These are phyloP conservation scores for Colletotrichum sublineola DNA, from an alignment of 2,329 filamentous ascomycete species.

Conservation along the genomic window DNA sequence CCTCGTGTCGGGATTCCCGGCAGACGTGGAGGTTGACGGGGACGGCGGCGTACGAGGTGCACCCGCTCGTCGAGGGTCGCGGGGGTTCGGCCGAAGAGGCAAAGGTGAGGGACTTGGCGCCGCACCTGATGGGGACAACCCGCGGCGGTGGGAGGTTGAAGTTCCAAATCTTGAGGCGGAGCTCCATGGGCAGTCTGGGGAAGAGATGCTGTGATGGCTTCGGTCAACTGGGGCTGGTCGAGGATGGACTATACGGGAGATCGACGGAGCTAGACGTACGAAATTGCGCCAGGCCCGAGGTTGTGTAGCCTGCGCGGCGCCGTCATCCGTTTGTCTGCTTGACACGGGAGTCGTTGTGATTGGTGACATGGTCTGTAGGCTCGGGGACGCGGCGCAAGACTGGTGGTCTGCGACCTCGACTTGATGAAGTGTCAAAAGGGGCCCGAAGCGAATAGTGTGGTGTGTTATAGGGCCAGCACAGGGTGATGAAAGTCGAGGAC, in stretches of 20 bases:
- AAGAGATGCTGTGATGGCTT: conserved; percentile 55
- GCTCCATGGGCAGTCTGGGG: conserved; percentile 58
- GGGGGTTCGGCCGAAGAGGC: conserved; percentile 18
- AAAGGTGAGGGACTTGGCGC: conserved; percentile 49
- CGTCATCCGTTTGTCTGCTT: conserved; percentile 5
- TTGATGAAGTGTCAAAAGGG: neutral
- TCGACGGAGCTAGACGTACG: conserved; percentile 41
- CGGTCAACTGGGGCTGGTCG: conserved; percentile 20
- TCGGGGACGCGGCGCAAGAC: neutral
- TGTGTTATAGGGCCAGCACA: conserved; percentile 28
- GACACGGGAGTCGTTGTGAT: conserved; percentile 7
- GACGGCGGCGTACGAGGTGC: conserved; percentile 57
- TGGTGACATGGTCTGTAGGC: conserved; percentile 27
- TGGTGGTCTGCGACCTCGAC: conserved; percentile 11
- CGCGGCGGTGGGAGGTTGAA: conserved; percentile 58
- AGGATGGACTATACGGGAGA: conserved; percentile 19
- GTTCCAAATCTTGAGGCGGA: conserved; percentile 63
- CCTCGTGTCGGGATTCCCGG: conserved; percentile 60
- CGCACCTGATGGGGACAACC: conserved; percentile 59
- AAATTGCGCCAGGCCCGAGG: conserved; percentile 32
- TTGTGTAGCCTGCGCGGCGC: conserved; percentile 11
- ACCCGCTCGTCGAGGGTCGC: conserved; percentile 49
- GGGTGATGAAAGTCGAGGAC: conserved; percentile 9
- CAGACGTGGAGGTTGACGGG: conserved; percentile 62
- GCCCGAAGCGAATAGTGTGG: neutral